These are phyloP conservation scores for Zymoseptoria ardabiliae DNA, from an alignment of 2,329 filamentous ascomycete genomes.

Conservation along the genomic window DNA sequence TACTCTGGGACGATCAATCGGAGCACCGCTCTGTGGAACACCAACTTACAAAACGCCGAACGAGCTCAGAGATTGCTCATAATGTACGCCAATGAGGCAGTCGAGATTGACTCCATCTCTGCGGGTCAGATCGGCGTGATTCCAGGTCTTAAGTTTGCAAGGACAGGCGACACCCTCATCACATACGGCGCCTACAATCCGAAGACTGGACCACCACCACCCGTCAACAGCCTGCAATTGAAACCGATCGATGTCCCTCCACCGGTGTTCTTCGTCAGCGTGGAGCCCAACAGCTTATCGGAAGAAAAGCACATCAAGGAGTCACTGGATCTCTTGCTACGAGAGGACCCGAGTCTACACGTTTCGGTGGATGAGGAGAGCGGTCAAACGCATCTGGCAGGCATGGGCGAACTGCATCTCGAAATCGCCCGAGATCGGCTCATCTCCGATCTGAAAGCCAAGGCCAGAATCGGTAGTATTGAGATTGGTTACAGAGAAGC, in stretches of 20 bases:
- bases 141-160: slow-evolving; percentile 78
- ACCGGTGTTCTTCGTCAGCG: slow-evolving; percentile 91
- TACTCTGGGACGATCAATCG: slow-evolving; percentile 76
- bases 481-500: slow-evolving; percentile 94
- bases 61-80: slow-evolving; percentile 73
- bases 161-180: slow-evolving; percentile 88
- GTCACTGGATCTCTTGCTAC: slow-evolving; percentile 66
- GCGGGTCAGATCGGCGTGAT: slow-evolving; percentile 93
- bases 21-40: slow-evolving; percentile 76
- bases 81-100: slow-evolving; percentile 81
- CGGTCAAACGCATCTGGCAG: slow-evolving; percentile 85
- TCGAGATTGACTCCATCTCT: slow-evolving; percentile 72
- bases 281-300: slow-evolving; percentile 70
- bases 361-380: slow-evolving; percentile 81
- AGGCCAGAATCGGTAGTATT: slow-evolving; percentile 76
- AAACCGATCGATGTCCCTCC: slow-evolving; percentile 84
- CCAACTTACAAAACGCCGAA: slow-evolving; percentile 71
- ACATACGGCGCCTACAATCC: slow-evolving; percentile 57
- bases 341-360: slow-evolving; percentile 88
- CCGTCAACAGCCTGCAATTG: slow-evolving; percentile 69
- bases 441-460: slow-evolving; percentile 81
- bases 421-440: slow-evolving; percentile 87
- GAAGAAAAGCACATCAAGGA: slow-evolving; percentile 75
- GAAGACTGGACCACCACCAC: slow-evolving; percentile 57
- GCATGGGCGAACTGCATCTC: slow-evolving; percentile 93